A percentile compares a stretch with the other conserved stretches of the same genome.
Evolutionary conservation across 768 basidiomycete species (phyloP).

Genomic region (Serendipita indica): DNA sequence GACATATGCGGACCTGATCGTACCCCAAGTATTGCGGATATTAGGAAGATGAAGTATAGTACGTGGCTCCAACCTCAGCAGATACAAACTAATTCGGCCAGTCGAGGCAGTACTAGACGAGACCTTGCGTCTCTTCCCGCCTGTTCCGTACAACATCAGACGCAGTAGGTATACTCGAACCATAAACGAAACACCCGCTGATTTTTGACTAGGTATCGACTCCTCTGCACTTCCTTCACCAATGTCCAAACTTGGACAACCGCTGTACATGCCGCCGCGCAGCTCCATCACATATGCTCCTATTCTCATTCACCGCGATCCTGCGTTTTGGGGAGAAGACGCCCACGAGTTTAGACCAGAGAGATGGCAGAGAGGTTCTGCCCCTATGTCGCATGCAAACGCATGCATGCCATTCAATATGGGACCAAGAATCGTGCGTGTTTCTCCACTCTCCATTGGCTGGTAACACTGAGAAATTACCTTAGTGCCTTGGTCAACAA

Average conservation of each 20-base stretch:
- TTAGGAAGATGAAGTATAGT: conserved; percentile 56
- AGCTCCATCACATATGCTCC: conserved; percentile 46
- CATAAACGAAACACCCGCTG: not conserved
- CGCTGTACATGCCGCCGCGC: conserved; percentile 42
- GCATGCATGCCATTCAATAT: conserved; percentile 66
- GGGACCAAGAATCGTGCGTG: conserved; percentile 41
- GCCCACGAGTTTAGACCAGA: conserved; percentile 68
- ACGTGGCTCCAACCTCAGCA: conserved; percentile 16
- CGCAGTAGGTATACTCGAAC: conserved; percentile 22
- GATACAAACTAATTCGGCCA: not conserved
- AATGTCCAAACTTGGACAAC: conserved; percentile 26
- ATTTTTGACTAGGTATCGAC: conserved; percentile 25
- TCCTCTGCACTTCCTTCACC: conserved; percentile 35
- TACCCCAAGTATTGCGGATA: conserved; percentile 39
- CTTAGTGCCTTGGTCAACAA: conserved; percentile 54
- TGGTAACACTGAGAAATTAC: conserved; percentile 5
- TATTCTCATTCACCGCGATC: conserved; percentile 51
- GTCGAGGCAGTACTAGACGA: conserved; percentile 47
- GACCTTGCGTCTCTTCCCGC: conserved; percentile 61
- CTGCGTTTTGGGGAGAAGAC: conserved; percentile 56
- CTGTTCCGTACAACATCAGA: conserved; percentile 58
- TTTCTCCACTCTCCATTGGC: conserved; percentile 2
- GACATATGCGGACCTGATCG: conserved; percentile 34
- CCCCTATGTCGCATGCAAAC: conserved; percentile 30
- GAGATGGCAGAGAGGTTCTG: conserved; percentile 53